Base-by-base conservation (phyloP, 1,139 yeast species). In the Petasospora fabianii region DNA sequence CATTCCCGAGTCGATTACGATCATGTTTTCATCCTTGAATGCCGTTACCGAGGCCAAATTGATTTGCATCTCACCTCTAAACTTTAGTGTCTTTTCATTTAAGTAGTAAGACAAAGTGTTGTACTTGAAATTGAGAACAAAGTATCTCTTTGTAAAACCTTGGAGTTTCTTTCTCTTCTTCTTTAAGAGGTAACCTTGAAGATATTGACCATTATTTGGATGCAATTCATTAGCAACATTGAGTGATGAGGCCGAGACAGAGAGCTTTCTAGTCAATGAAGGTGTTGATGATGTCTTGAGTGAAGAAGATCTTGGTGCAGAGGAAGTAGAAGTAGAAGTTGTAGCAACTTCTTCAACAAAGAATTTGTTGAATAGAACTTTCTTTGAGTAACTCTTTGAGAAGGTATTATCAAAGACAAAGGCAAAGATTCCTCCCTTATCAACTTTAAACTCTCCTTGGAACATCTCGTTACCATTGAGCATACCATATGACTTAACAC, bases 1-100 rank as follows among this genome's bases (percentile, higher is more conserved):
- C 80, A 92, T 82, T 3, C 98, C 98, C 0, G 97, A 87, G 60
- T 92, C 97, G 47, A 92, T 74, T 38, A 84, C 81, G 35, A 92
- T 79, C 52, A 84, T 84, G 37, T 77, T 66, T 20, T 77, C 75
- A 39, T 75, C 74, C 22, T 78, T 71, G 52, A 83, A 81, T 2
- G 95, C 97, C 43, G 94, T 78, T 4, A 92, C 78, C 19, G 84
- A 85, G 9, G 95, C 80, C 34, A 84, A 73, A 38, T 75, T 78
- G 34, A 92, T 78, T 16, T 95, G 95, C 87, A 92, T 88, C 54
- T 87, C 92, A 38, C 98, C 98, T 42, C 97, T 73, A 44, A 87
- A 73, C 45, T 81, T 78, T 41, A 77, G 71, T 7, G 80, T 69
- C 46, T 78, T 77, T 44, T 82, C 84, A 54, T 84, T 81, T 50